Conservation (phyloP, 2,329 filamentous ascomycete genomes). For the Fusarium sp. region DNA sequence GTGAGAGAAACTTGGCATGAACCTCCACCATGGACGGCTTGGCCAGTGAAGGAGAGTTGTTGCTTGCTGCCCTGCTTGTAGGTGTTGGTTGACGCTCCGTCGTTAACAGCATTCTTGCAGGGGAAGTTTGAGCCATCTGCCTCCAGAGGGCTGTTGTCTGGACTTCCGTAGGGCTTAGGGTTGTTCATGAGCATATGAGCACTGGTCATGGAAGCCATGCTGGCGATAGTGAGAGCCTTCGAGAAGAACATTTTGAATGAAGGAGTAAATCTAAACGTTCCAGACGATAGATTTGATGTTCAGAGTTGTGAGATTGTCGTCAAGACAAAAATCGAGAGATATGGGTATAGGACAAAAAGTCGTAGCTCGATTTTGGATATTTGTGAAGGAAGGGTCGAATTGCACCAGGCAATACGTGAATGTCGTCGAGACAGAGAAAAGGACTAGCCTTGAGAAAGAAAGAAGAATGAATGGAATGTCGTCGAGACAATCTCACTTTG, state of each 20-base stretch:
- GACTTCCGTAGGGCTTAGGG: slow-evolving; percentile 74
- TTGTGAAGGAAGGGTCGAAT: slow-evolving; percentile 46
- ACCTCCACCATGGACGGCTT: slow-evolving; percentile 89
- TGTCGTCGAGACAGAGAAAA: slow-evolving; percentile 44
- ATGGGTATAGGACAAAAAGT: slow-evolving; percentile 41
- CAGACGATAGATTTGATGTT: slow-evolving; percentile 51
- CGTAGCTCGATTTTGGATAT: slow-evolving; percentile 40
- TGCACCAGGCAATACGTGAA: slow-evolving; percentile 50
- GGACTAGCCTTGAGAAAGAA: slow-evolving; percentile 50
- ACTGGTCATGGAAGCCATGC: slow-evolving; percentile 71
- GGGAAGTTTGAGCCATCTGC: slow-evolving; percentile 79
- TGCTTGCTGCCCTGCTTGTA: slow-evolving; percentile 65
- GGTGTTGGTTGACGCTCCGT: slow-evolving; percentile 58
- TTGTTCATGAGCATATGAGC: slow-evolving; percentile 83
- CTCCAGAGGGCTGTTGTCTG: slow-evolving; percentile 75
- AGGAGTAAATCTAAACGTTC: slow-evolving; percentile 49
- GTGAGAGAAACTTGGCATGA: slow-evolving; percentile 93
- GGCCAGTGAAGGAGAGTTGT: slow-evolving; percentile 76
- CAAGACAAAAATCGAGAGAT: slow-evolving; percentile 50
- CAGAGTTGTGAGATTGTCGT: slow-evolving; percentile 47
- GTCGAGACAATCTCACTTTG: slow-evolving; percentile 50
- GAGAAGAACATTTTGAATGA: slow-evolving; percentile 66
- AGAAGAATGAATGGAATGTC: slow-evolving; percentile 51
- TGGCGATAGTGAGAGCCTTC: slow-evolving; percentile 66
- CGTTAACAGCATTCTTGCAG: slow-evolving; percentile 76